Conservation (phyloP, 768 basidiomycete species). For the Pholiota molesta region DNA sequence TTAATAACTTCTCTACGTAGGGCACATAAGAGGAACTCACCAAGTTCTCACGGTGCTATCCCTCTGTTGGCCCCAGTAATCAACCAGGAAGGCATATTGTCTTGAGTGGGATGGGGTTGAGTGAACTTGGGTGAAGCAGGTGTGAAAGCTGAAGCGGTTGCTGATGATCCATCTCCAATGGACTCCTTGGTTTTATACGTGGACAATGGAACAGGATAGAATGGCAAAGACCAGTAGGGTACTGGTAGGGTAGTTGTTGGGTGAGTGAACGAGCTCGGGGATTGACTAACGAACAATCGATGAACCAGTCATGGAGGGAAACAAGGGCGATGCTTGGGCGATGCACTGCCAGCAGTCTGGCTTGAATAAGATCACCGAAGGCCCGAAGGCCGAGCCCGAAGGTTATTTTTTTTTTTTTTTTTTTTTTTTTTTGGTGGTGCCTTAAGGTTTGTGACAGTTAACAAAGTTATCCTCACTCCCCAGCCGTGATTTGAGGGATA, state of each 20-base stretch:
- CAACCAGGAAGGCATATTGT: no score
- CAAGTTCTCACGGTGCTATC: neutral
- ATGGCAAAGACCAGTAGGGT: neutral
- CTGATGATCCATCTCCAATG: neutral
- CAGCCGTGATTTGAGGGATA: no score
- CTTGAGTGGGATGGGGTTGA: neutral
- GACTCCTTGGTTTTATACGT: neutral
- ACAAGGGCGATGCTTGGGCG: no score
- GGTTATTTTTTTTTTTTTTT: neutral
- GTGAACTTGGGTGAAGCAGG: neutral
- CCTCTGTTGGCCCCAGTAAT: neutral
- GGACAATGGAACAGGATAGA: neutral
- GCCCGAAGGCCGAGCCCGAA: no score
- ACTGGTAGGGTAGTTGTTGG: no score
- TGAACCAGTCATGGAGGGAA: no score
- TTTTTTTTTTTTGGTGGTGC: constrained; percentile 7
- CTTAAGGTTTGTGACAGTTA: neutral
- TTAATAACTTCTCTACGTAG: neutral
- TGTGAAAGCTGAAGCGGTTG: neutral
- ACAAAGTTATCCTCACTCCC: neutral
- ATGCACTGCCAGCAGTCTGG: no score
- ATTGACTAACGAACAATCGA: no score
- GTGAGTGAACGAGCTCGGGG: no score
- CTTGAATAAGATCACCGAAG: no score
- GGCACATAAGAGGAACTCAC: neutral